Evolutionary conservation across 139 green algal genomes (phyloP), one percentile per base, ranked within the genome.

Genomic region (Prasinococcaceae sp.): DNA sequence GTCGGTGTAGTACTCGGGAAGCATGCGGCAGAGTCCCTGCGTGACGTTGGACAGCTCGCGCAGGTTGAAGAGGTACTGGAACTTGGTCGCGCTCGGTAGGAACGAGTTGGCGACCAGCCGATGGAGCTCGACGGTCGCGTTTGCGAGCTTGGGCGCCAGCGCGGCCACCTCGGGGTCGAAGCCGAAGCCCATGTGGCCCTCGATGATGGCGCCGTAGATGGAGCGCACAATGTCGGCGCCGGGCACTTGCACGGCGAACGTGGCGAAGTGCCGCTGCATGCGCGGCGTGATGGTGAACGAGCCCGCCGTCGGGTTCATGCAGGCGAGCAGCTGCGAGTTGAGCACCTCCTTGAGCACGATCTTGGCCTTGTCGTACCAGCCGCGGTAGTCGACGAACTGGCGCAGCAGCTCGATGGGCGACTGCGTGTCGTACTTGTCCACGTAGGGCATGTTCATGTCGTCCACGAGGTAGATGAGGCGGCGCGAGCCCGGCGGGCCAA

Each of bases 361-460:
- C 74, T 92, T 92, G 45, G 76, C 61, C 63, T 89, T 89, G 78
- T 90, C 83, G 56, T 80, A 90, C 85, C 85, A 94, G 29, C 84
- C 85, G 24, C 73, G 44, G 56, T 92, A 92, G 70, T 94, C 85
- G 1, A 93, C 66, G 56, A 65, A 70, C 70, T 94, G 85, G 10
- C 85, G 68, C 33, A 85, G 59, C 27, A 94, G 76, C 74, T 94
- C 85, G 44, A 94, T 81, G 12, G 84, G 82, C 1, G 65, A 77
- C 66, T 93, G 84, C 8, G 85, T 94, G 70, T 93, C 82, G 43
- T 94, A 94, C 73, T 94, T 94, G 77, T 94, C 85, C 10, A 84
- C 70, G 26, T 74, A 79, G 0, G 85, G 81, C 84, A 94, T 90
- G 69, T 93, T 94, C 51, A 86, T 73, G 70, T 92, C 84, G 51